Evolutionary conservation across 2,329 filamentous ascomycete genomes (phyloP).

Genomic region (Talaromyces sp.): DNA sequence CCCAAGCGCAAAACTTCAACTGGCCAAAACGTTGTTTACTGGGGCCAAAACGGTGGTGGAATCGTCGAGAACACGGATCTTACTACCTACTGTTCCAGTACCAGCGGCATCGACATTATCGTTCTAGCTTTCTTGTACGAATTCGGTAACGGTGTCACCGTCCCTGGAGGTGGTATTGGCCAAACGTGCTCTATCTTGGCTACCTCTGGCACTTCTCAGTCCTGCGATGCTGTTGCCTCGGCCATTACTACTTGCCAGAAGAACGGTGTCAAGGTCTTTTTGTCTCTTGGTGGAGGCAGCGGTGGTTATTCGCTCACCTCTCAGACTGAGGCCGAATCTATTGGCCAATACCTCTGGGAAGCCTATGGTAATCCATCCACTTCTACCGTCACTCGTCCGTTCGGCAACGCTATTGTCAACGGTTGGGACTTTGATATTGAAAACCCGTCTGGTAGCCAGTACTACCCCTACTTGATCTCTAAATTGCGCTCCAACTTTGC

Average conservation of each 20-base stretch:
- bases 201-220: constrained; percentile 2
- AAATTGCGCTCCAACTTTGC: constrained; percentile 45
- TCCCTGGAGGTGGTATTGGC: constrained; percentile 11
- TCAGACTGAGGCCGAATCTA: constrained; percentile 38
- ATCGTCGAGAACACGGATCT: constrained; percentile 15
- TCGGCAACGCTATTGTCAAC: constrained; percentile 49
- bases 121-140: constrained; percentile 46
- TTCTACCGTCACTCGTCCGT: constrained; percentile 43
- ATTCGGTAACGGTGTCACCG: constrained; percentile 29
- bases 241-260: constrained; percentile 46
- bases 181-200: constrained; percentile 4
- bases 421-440: constrained; percentile 56
- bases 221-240: constrained; percentile 40
- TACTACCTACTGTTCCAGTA: constrained; percentile 36
- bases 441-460: constrained; percentile 28
- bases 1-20: constrained; percentile 7
- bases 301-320: constrained; percentile 36
- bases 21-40: constrained; percentile 15
- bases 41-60: constrained; percentile 18
- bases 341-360: constrained; percentile 43
- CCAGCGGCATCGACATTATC: constrained; percentile 43
- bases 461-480: constrained; percentile 44
- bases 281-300: constrained; percentile 47
- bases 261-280: constrained; percentile 45
- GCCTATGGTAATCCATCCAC: constrained; percentile 44